Conservation (phyloP, 2,329 filamentous ascomycete species). For the Fusarium sp. region DNA sequence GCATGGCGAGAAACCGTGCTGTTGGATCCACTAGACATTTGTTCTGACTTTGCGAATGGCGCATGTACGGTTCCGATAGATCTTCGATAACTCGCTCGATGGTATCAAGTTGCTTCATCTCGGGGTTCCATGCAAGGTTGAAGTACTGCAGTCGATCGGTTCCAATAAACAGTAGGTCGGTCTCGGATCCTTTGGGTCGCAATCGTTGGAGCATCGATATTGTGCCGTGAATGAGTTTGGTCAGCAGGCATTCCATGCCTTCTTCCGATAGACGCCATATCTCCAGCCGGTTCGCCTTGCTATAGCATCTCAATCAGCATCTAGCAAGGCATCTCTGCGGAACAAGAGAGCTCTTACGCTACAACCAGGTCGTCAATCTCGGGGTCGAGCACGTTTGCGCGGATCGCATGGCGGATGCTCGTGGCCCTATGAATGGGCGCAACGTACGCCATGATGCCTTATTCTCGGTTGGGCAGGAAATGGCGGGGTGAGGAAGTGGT, state of each 20-base stretch:
- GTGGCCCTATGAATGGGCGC: conserved; percentile 93
- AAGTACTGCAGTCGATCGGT: conserved; percentile 94
- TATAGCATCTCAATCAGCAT: conserved; percentile 53
- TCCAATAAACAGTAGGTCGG: conserved; percentile 90
- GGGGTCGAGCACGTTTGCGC: conserved; percentile 78
- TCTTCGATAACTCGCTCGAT: conserved; percentile 65
- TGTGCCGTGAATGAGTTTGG: conserved; percentile 83
- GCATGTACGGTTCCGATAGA: conserved; percentile 68
- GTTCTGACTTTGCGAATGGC: conserved; percentile 86
- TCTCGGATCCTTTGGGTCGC: conserved; percentile 77
- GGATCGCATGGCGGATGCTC: conserved; percentile 89
- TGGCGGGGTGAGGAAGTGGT: conserved; percentile 6
- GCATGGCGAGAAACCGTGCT: conserved; percentile 68
- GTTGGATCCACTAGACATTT: conserved; percentile 87
- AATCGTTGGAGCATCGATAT: conserved; percentile 88
- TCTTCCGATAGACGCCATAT: conserved; percentile 79
- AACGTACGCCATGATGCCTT: conserved; percentile 83
- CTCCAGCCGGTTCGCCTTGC: conserved; percentile 87
- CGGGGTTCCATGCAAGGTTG: conserved; percentile 83
- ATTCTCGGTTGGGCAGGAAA: conserved; percentile 3
- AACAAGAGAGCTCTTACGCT: conserved; percentile 70
- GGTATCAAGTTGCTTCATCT: conserved; percentile 63
- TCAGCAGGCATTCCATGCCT: conserved; percentile 72
- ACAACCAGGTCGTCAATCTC: conserved; percentile 86
- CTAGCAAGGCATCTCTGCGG: conserved; percentile 22